Evolutionary conservation across 2,329 filamentous ascomycete genomes (phyloP).

Genomic region (Aurifilum marmelostoma): DNA sequence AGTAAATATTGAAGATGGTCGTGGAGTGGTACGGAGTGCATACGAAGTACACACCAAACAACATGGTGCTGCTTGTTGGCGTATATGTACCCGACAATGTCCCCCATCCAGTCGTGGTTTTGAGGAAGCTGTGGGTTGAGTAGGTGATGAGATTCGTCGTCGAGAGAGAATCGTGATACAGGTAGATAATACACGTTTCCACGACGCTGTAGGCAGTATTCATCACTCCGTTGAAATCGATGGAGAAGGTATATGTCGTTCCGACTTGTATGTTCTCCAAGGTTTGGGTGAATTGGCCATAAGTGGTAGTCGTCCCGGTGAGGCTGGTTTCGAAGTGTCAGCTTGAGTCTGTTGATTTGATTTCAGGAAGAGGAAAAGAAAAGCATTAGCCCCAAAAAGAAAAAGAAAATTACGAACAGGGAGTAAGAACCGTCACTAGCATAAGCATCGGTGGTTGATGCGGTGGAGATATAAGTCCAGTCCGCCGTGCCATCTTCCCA

Average conservation of each 20-base stretch:
- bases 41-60: background rate
- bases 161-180: background rate
- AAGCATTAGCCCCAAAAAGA: background rate
- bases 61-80: background rate
- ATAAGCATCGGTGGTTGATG: background rate
- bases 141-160: background rate
- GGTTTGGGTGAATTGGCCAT: background rate
- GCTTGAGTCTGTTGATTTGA: background rate
- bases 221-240: background rate
- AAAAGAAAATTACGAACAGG: background rate
- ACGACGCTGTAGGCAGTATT: background rate
- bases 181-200: background rate
- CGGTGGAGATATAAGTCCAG: background rate
- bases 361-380: background rate
- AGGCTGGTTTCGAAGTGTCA: background rate
- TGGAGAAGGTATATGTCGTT: background rate
- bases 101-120: background rate
- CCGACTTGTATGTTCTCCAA: background rate
- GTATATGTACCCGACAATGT: background rate
- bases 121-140: background rate
- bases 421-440: background rate
- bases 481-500: constrained; percentile 3
- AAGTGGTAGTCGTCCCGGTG: background rate
- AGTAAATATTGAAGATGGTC: background rate
- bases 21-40: background rate